phyloP scores from a whole-genome alignment of 2,329 filamentous ascomycete genomes.

The Raffaelea albimanens region DNA sequence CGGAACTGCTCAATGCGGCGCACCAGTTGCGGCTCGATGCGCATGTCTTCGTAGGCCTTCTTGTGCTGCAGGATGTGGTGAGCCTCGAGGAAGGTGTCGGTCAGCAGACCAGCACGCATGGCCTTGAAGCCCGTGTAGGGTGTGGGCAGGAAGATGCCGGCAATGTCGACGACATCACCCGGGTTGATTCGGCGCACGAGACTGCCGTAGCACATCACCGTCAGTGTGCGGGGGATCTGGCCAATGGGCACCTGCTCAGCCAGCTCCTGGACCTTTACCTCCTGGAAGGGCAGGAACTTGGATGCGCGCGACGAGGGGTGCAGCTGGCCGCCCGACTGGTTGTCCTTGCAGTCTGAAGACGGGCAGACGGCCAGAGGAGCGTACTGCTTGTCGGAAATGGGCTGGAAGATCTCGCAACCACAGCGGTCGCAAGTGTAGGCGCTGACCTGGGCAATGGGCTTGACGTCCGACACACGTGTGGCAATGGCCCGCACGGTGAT shows the following conservation, averaged over 20 bases:
- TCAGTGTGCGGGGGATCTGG: conserved; percentile 88
- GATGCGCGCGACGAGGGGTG: conserved; percentile 92
- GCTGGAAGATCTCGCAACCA: conserved; percentile 95
- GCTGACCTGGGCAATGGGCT: conserved; percentile 94
- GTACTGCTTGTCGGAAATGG: conserved; percentile 83
- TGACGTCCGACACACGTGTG: conserved; percentile 93
- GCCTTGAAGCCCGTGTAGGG: conserved; percentile 99
- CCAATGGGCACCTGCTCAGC: conserved; percentile 98
- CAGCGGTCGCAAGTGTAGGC: conserved; percentile 97
- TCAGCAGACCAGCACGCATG: conserved; percentile 90
- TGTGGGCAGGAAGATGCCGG: conserved; percentile 91
- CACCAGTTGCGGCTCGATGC: conserved; percentile 69
- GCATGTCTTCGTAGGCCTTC: conserved; percentile 91
- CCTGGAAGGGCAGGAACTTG: conserved; percentile 95
- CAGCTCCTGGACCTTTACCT: conserved; percentile 97
- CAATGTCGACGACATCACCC: conserved; percentile 87
- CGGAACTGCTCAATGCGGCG: conserved; percentile 78
- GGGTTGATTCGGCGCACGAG: conserved; percentile 82
- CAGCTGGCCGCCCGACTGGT: conserved; percentile 87
- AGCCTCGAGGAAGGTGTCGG: conserved; percentile 93
- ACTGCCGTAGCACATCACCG: conserved; percentile 79
- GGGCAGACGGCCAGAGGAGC: conserved; percentile 79
- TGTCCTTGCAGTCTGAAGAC: conserved; percentile 79
- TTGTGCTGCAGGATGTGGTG: conserved; percentile 94
- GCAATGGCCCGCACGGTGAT: conserved; percentile 93